phyloP scores from a whole-genome alignment of 1,284 basidiomycete genomes.

The Malassezia dermatis region DNA sequence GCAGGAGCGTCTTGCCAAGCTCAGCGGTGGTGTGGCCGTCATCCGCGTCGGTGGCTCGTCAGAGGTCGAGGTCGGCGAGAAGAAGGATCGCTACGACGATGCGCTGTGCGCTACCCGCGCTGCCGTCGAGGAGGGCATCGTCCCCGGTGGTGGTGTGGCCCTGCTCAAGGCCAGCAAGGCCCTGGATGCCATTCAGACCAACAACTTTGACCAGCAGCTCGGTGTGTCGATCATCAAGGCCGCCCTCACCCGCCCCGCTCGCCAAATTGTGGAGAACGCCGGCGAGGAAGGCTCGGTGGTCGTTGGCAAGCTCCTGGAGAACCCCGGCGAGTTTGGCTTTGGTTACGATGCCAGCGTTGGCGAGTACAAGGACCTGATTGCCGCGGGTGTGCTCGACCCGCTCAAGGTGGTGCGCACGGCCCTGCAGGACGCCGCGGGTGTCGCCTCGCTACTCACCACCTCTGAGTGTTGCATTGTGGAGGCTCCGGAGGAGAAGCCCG shows the following conservation, averaged over 20 bases:
- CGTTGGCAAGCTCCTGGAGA: slow-evolving; percentile 58
- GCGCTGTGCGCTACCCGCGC: slow-evolving; percentile 93
- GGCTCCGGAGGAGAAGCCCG: slow-evolving; percentile 68
- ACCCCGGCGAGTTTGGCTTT: slow-evolving; percentile 41
- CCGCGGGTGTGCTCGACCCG: slow-evolving; percentile 71
- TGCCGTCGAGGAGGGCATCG: slow-evolving; percentile 94
- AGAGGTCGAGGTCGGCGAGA: slow-evolving; percentile 96
- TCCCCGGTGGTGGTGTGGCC: slow-evolving; percentile 78
- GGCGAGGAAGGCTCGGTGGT: slow-evolving; percentile 90
- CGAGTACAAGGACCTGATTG: slow-evolving; percentile 89
- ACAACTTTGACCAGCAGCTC: slow-evolving; percentile 96
- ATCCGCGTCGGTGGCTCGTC: slow-evolving; percentile 90
- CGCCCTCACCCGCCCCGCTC: slow-evolving; percentile 65
- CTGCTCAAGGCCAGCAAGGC: slow-evolving; percentile 77
- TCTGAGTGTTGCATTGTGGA: slow-evolving; percentile 88
- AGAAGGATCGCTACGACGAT: slow-evolving; percentile 98
- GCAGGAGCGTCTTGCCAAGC: slow-evolving; percentile 91
- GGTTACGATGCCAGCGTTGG: slow-evolving; percentile 86
- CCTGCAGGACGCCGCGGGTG: slow-evolving; percentile 49
- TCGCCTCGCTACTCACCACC: slow-evolving; percentile 81
- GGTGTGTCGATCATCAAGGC: slow-evolving; percentile 86
- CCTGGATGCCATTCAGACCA: slow-evolving; percentile 65
- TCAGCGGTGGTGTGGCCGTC: slow-evolving; percentile 89
- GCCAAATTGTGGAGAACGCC: slow-evolving; percentile 85
- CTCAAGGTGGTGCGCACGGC: slow-evolving; percentile 46